Base-by-base conservation (phyloP, 306 rosid species). In the Bauhinia variegata region DNA sequence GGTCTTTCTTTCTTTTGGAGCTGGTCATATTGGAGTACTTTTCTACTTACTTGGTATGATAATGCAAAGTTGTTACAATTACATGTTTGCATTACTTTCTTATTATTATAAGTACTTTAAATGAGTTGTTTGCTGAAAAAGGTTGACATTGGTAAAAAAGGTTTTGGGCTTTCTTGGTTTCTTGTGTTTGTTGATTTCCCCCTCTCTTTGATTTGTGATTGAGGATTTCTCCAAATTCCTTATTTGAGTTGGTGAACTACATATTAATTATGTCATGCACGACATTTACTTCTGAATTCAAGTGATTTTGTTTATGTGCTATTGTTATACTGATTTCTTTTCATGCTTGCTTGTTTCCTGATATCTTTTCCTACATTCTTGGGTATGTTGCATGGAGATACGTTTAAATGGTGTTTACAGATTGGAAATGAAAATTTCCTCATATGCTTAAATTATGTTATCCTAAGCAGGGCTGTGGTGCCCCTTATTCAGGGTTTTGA, bases 401-500 rank as follows among this genome's bases (percentile, higher is more conserved):
- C 59, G 39, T 57, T 71, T 72, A 48, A 39, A 52, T 62, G 47
- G 41, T 33, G 8, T 61, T 63, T 63, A 70, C 53, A 15, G 58
- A 75, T 65, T 48, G 47, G 15, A 61, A 41, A 47, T 54, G 68
- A 10, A 60, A 61, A 62, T 78, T 51, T 85, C 75, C 92, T 87
- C 73, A 82, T 78, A 53, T 57, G 43, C 51, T 72, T 49, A 60
- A 65, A 68, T 74, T 76, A 71, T 70, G 60, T 74, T 75, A 71
- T 82, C 78, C 80, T 85, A 77, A 86, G 75, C 95, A 93, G 99
- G 99, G 89, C 90, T 75, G 90, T 88, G 83, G 97, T 88, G 80
- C 99, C 99, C 77, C 99, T 93, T 86, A 90, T 93, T 85, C 97
- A 93, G 92, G 99, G 99, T 80, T 93, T 86, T 85, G 99, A 93